Conservation (phyloP, 805 yeast species). For the Candida namnaoensis region DNA sequence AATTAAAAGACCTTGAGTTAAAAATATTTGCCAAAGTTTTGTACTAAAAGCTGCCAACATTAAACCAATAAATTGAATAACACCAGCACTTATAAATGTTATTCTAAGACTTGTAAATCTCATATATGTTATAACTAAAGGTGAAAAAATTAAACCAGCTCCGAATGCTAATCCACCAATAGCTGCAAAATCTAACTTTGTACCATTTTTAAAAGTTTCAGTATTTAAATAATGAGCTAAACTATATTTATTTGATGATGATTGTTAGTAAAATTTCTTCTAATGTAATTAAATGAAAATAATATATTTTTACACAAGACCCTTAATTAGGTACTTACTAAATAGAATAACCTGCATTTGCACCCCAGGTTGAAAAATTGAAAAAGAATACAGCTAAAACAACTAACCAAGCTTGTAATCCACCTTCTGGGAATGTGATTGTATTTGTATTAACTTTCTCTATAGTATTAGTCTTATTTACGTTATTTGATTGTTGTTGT, state of each 20-base stretch:
- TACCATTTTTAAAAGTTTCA: conserved; percentile 40
- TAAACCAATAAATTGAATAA: conserved; percentile 43
- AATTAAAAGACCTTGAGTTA: conserved; percentile 59
- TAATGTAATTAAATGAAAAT: no score
- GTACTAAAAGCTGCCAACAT: conserved; percentile 53
- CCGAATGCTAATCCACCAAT: conserved; percentile 61
- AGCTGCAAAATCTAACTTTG: conserved; percentile 51
- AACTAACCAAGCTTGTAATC: conserved; percentile 17
- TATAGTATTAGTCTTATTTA: no score
- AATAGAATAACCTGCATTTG: conserved; percentile 43
- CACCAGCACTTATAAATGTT: conserved; percentile 39
- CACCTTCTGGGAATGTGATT: conserved; percentile 12
- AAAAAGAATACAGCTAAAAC: conserved; percentile 13
- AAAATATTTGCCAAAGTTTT: conserved; percentile 53
- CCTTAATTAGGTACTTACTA: conserved; percentile 17
- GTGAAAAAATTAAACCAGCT: conserved; percentile 50
- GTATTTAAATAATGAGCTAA: conserved; percentile 47
- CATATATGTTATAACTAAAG: conserved; percentile 38
- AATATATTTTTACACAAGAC: no score
- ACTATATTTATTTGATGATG: not conserved
- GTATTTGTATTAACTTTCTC: not conserved
- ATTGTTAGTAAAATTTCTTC: no score
- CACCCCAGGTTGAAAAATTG: conserved; percentile 19
- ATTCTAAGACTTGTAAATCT: conserved; percentile 36
- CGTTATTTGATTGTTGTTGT: no score